These are phyloP conservation scores for Epichloe gansuensis DNA, from an alignment of 2,329 filamentous ascomycete genomes.

Conservation along the genomic window DNA sequence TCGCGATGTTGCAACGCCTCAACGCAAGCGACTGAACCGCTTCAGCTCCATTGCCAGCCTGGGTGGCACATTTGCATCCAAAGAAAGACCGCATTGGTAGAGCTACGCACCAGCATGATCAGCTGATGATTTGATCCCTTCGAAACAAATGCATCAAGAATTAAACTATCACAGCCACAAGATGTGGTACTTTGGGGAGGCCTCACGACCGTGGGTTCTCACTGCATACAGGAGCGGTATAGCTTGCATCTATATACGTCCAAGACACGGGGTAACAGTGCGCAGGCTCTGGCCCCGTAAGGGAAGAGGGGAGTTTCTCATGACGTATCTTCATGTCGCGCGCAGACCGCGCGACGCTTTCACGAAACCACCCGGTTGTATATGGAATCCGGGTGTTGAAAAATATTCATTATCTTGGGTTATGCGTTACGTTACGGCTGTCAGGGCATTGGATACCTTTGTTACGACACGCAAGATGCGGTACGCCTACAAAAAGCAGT, in stretches of 20 bases:
- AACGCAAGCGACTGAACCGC: conserved; percentile 39
- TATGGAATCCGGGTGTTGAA: neutral
- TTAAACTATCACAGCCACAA: neutral
- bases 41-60: conserved; percentile 46
- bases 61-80: conserved; percentile 23
- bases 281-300: neutral
- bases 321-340: neutral
- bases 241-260: neutral
- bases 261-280: neutral
- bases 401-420: neutral
- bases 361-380: neutral
- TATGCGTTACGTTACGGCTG: neutral
- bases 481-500: neutral
- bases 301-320: neutral
- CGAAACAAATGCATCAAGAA: neutral
- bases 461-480: neutral
- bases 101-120: conserved; percentile 31
- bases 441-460: conserved; percentile 1
- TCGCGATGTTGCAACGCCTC: conserved; percentile 15
- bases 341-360: neutral
- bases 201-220: neutral
- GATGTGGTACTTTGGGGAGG: neutral
- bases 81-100: conserved; percentile 22
- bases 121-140: conserved; percentile 13
- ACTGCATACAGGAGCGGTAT: neutral